These are phyloP conservation scores for Diplogelasinospora grovesii DNA, from an alignment of 495 filamentous ascomycete species.

Conservation along the genomic window DNA sequence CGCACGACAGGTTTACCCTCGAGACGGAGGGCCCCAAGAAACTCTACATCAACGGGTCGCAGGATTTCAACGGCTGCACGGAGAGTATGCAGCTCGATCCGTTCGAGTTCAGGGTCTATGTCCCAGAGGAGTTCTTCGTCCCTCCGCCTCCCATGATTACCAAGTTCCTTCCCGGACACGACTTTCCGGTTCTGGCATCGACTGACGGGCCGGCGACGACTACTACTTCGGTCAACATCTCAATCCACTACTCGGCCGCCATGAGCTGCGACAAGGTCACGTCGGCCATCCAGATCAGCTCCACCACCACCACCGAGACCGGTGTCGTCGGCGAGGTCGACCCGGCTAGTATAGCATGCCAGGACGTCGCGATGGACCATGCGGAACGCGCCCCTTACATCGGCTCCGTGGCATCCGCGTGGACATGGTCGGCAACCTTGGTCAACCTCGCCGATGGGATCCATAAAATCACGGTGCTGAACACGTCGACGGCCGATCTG, in stretches of 20 bases:
- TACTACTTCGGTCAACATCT: slow-evolving; percentile 47
- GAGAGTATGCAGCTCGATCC: slow-evolving; percentile 42
- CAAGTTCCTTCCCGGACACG: slow-evolving; percentile 55
- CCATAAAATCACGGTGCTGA: slow-evolving; percentile 52
- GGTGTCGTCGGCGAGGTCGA: slow-evolving; percentile 3
- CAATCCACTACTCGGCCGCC: slow-evolving; percentile 51
- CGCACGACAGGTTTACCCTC: slow-evolving; percentile 53
- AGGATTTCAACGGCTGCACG: slow-evolving; percentile 47
- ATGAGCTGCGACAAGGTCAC: slow-evolving; percentile 56
- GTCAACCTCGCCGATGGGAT: slow-evolving; percentile 39
- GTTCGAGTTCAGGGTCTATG: slow-evolving; percentile 56
- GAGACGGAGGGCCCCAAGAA: slow-evolving; percentile 16
- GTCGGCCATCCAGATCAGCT: slow-evolving; percentile 45
- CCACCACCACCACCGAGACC: slow-evolving; percentile 15
- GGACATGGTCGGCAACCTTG: slow-evolving; percentile 48
- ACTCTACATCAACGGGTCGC: slow-evolving; percentile 12
- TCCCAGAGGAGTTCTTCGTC: slow-evolving; percentile 50
- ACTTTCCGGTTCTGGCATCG: slow-evolving; percentile 39
- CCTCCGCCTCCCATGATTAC: slow-evolving; percentile 55
- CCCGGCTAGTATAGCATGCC: slow-evolving; percentile 30
- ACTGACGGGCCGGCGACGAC: slow-evolving; percentile 26
- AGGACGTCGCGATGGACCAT: background rate
- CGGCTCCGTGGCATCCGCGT: slow-evolving; percentile 46
- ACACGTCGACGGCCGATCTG: slow-evolving; percentile 36
- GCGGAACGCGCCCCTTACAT: background rate